phyloP scores from a whole-genome alignment of 768 basidiomycete species.

The Leccinellum rugosiceps region DNA sequence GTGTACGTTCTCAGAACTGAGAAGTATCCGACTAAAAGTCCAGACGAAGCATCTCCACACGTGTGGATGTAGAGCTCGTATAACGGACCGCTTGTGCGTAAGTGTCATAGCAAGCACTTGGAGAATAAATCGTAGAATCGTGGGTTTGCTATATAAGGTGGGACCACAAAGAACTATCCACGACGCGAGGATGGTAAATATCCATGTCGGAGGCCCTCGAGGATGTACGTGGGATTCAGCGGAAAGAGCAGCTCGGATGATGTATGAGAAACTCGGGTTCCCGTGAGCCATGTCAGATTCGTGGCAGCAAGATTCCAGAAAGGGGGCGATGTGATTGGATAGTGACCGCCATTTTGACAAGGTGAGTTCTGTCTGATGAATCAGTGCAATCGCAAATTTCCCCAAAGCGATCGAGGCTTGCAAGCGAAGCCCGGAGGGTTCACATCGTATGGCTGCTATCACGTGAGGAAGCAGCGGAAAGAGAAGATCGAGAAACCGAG shows the following conservation, averaged over 20 bases:
- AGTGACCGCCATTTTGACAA: conserved; percentile 22
- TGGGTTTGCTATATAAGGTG: conserved; percentile 40
- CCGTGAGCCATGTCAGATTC: not conserved
- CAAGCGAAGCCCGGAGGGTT: conserved; percentile 17
- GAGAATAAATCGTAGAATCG: conserved; percentile 38
- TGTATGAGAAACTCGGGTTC: conserved; percentile 20
- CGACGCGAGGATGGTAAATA: conserved; percentile 41
- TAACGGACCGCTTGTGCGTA: conserved; percentile 32
- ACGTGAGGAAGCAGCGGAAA: conserved; percentile 23
- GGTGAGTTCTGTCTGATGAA: conserved; percentile 32
- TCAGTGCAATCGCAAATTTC: conserved; percentile 27
- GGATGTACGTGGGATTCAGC: conserved; percentile 16
- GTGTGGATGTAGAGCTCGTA: conserved; percentile 40
- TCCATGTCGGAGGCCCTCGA: conserved; percentile 41
- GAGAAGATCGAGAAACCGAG: conserved; percentile 16
- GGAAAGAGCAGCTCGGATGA: conserved; percentile 30
- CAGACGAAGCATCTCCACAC: conserved; percentile 57
- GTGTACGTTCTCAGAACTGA: conserved; percentile 14
- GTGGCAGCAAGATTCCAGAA: conserved; percentile 17
- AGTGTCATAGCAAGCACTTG: conserved; percentile 33
- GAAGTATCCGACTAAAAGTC: conserved; percentile 46
- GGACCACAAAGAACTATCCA: conserved; percentile 47
- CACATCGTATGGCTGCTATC: conserved; percentile 10
- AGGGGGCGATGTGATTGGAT: conserved; percentile 27
- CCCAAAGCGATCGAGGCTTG: conserved; percentile 22